phyloP scores from a whole-genome alignment of 2,329 filamentous ascomycete genomes.

The Aspergillus persii region DNA sequence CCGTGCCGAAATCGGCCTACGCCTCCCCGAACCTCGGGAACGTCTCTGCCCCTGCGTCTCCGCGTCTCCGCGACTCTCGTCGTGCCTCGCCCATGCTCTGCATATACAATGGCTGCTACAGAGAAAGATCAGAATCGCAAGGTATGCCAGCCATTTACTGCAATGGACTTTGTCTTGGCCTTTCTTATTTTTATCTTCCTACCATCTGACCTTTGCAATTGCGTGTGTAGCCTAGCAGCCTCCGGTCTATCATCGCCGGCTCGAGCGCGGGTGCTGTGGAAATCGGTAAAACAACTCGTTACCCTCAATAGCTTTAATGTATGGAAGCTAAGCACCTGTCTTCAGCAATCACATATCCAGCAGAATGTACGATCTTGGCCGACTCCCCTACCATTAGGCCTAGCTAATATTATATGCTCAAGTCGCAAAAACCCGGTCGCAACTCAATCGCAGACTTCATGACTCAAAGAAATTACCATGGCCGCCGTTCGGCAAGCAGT shows the following conservation, averaged over 20 bases:
- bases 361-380: slow-evolving; percentile 66
- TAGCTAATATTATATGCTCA: slow-evolving; percentile 11
- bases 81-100: not conserved
- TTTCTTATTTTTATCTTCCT: slow-evolving; percentile 33
- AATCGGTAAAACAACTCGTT: slow-evolving; percentile 61
- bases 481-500: slow-evolving; percentile 89
- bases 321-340: slow-evolving; percentile 21
- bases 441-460: slow-evolving; percentile 81
- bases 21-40: not conserved
- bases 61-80: too few species aligned
- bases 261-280: slow-evolving; percentile 92
- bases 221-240: slow-evolving; percentile 62
- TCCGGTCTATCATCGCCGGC: slow-evolving; percentile 89
- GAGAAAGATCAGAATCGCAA: slow-evolving; percentile 39
- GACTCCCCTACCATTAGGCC: not conserved
- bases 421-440: slow-evolving; percentile 93
- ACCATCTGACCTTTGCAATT: slow-evolving; percentile 4
- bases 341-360: slow-evolving; percentile 83
- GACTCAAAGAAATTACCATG: slow-evolving; percentile 86
- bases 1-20: not conserved
- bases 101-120: slow-evolving; percentile 28
- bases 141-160: slow-evolving; percentile 22
- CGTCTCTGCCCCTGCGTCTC: not conserved
- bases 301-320: not conserved
- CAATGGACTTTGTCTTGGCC: not conserved